These are phyloP conservation scores for Arthrobotrys conoides DNA, from an alignment of 2,329 filamentous ascomycete species.

Conservation along the genomic window DNA sequence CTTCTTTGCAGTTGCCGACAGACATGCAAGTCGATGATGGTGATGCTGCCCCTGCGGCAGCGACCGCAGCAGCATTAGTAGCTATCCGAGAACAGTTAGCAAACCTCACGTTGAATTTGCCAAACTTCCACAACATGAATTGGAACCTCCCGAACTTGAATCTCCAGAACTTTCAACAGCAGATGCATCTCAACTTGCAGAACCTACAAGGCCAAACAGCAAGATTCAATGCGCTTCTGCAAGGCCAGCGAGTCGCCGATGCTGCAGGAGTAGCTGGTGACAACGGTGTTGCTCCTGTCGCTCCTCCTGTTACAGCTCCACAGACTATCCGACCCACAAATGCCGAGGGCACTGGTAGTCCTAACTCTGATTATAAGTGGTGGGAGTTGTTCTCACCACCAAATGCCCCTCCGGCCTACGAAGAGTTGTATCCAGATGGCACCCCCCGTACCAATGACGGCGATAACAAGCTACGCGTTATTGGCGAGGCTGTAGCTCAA, in stretches of 20 bases:
- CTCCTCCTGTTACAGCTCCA: slow-evolving; percentile 67
- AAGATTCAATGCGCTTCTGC: slow-evolving; percentile 49
- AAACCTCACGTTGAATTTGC: slow-evolving; percentile 81
- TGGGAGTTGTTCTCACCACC: slow-evolving; percentile 76
- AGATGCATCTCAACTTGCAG: slow-evolving; percentile 56
- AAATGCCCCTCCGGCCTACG: slow-evolving; percentile 79
- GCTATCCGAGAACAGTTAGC: slow-evolving; percentile 77
- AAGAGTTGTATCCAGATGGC: slow-evolving; percentile 79
- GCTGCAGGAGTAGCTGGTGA: neutral
- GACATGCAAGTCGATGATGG: slow-evolving; percentile 64
- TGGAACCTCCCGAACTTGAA: slow-evolving; percentile 75
- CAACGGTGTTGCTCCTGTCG: slow-evolving; percentile 4
- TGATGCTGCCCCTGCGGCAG: slow-evolving; percentile 71
- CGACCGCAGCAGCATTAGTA: slow-evolving; percentile 76
- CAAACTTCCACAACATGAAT: slow-evolving; percentile 75
- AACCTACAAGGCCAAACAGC: slow-evolving; percentile 55
- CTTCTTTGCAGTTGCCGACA: slow-evolving; percentile 49
- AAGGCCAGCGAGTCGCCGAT: slow-evolving; percentile 29
- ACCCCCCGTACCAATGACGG: slow-evolving; percentile 47
- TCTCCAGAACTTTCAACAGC: slow-evolving; percentile 78
- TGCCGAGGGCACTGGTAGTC: slow-evolving; percentile 63
- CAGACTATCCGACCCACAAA: slow-evolving; percentile 62
- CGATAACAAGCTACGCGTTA: slow-evolving; percentile 64
- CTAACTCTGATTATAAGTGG: slow-evolving; percentile 73
- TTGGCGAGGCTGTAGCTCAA: slow-evolving; percentile 74